A percentile compares a stretch with the other conserved stretches of the same genome.
Evolutionary conservation across 2,329 filamentous ascomycete species (phyloP).

Genomic region (Cladosporium sp.): DNA sequence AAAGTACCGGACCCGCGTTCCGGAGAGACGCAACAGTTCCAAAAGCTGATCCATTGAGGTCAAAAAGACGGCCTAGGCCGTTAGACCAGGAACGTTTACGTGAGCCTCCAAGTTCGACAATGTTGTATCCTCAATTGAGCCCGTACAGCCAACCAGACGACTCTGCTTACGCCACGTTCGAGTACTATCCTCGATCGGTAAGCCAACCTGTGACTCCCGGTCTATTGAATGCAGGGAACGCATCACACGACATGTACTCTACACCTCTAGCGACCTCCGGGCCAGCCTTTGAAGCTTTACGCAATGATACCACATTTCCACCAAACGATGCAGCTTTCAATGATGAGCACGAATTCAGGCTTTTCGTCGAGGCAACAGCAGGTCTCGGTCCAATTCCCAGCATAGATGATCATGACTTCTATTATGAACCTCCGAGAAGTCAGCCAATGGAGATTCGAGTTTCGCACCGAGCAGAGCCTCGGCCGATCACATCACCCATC

Average conservation of each 20-base stretch:
- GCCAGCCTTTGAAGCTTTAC: background rate
- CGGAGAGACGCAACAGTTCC: background rate
- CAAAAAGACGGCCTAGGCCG: slow-evolving; percentile 9
- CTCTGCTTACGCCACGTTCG: slow-evolving; percentile 2
- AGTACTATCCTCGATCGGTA: slow-evolving; percentile 17
- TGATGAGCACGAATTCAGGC: slow-evolving; percentile 27
- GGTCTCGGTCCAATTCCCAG: slow-evolving; percentile 23
- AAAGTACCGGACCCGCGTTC: background rate
- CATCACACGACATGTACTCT: slow-evolving; percentile 1
- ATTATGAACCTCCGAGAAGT: background rate
- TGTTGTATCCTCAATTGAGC: slow-evolving; percentile 24
- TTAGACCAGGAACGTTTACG: slow-evolving; percentile 9
- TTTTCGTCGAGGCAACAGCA: slow-evolving; percentile 31
- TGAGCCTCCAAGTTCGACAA: slow-evolving; percentile 11
- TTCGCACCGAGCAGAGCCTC: background rate
- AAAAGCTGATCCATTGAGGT: background rate
- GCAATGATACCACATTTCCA: background rate
- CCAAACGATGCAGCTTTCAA: slow-evolving; percentile 24
- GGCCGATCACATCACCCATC: slow-evolving; percentile 16
- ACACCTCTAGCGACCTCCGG: background rate
- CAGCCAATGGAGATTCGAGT: background rate
- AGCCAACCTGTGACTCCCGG: slow-evolving; percentile 25
- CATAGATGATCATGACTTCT: background rate
- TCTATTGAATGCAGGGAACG: slow-evolving; percentile 9
- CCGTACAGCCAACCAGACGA: slow-evolving; percentile 18